phyloP scores from a whole-genome alignment of 148 eudicot species.

The Camellia sinensis region DNA sequence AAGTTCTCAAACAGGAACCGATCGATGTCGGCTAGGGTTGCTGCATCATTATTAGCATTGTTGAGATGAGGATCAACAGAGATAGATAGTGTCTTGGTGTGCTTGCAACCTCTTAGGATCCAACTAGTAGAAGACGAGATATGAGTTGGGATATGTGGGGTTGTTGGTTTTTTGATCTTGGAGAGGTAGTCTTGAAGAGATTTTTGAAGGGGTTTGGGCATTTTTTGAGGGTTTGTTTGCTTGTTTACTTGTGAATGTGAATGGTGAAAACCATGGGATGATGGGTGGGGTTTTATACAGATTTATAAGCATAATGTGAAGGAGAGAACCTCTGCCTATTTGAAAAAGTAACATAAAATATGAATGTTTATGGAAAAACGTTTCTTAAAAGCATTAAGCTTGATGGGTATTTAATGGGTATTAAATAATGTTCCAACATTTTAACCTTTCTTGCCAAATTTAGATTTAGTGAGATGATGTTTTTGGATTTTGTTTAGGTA shows the following conservation, averaged over 20 bases:
- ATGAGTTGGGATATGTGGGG: constrained; percentile 29
- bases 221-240: background rate
- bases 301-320: background rate
- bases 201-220: constrained; percentile 58
- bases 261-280: background rate
- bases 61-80: background rate
- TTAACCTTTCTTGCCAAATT: too few species aligned
- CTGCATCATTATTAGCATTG: constrained; percentile 24
- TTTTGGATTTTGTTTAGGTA: background rate
- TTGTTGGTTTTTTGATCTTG: constrained; percentile 46
- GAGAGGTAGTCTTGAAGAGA: constrained; percentile 49
- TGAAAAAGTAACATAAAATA: background rate
- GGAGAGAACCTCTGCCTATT: background rate
- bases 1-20: constrained; percentile 60
- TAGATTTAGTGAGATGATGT: background rate
- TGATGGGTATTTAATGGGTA: constrained; percentile 3
- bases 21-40: constrained; percentile 59
- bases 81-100: constrained; percentile 48
- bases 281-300: background rate
- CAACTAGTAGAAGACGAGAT: constrained; percentile 43
- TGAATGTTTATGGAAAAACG: background rate
- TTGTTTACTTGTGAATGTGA: background rate
- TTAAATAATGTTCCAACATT: too few species aligned
- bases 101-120: constrained; percentile 47
- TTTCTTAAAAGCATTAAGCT: constrained; percentile 2